Evolutionary conservation across 345 rosid genomes (phyloP).

Genomic region (Nephelium lappaceum): DNA sequence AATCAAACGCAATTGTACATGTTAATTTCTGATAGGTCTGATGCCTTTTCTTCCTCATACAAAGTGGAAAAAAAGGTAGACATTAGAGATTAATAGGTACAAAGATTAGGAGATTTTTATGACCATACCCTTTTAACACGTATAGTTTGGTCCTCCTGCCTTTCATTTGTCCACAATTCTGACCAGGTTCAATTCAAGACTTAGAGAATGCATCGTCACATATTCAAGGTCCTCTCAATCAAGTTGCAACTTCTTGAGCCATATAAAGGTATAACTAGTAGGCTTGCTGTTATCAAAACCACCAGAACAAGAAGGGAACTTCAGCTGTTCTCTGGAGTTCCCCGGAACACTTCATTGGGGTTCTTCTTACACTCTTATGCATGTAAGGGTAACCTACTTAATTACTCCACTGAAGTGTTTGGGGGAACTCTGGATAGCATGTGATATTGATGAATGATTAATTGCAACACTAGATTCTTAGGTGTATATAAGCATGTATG

Average conservation of each 20-base stretch:
- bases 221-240: constrained; percentile 9
- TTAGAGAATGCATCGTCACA: background rate
- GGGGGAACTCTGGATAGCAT: constrained; percentile 43
- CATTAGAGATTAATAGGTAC: background rate
- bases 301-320: background rate
- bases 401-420: constrained; percentile 40
- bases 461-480: background rate
- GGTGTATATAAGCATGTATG: background rate
- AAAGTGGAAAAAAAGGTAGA: background rate
- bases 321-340: constrained; percentile 42
- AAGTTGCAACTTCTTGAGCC: background rate
- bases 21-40: background rate
- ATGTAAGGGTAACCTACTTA: background rate
- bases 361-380: background rate
- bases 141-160: background rate
- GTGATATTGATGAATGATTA: background rate
- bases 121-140: background rate
- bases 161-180: constrained; percentile 11
- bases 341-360: constrained; percentile 40
- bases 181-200: constrained; percentile 21
- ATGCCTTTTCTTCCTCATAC: background rate
- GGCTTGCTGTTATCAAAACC: background rate
- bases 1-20: too few relatives aligned
- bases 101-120: background rate
- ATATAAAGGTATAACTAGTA: background rate